These are phyloP conservation scores for Colletotrichum camelliae DNA, from an alignment of 2,329 filamentous ascomycete genomes.

Conservation along the genomic window DNA sequence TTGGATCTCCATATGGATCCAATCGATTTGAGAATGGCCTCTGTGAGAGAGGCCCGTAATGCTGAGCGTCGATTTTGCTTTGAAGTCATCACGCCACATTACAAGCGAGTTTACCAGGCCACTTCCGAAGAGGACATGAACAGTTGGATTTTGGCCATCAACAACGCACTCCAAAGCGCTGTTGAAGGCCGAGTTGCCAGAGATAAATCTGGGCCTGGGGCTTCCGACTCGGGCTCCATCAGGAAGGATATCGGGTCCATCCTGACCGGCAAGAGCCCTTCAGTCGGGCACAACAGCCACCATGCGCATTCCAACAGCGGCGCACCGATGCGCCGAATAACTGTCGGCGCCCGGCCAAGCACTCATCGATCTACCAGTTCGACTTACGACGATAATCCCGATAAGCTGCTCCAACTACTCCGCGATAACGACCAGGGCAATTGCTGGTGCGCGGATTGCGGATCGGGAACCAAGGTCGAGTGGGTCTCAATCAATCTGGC, in stretches of 20 bases:
- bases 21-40: slow-evolving; percentile 95
- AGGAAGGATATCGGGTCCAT: slow-evolving; percentile 91
- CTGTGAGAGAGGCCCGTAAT: slow-evolving; percentile 92
- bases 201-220: slow-evolving; percentile 50
- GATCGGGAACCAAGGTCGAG: slow-evolving; percentile 89
- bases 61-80: slow-evolving; percentile 96
- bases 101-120: slow-evolving; percentile 94
- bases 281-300: slow-evolving; percentile 61
- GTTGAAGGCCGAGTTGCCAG: slow-evolving; percentile 79
- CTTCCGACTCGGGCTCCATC: slow-evolving; percentile 60
- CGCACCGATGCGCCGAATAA: slow-evolving; percentile 82
- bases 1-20: slow-evolving; percentile 97
- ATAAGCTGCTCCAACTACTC: slow-evolving; percentile 84
- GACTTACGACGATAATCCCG: slow-evolving; percentile 80
- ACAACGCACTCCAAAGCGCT: slow-evolving; percentile 95
- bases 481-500: slow-evolving; percentile 99
- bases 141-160: slow-evolving; percentile 94
- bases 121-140: slow-evolving; percentile 98
- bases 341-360: slow-evolving; percentile 84
- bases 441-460: slow-evolving; percentile 92
- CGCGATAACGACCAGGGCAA: slow-evolving; percentile 93
- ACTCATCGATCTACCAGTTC: slow-evolving; percentile 73
- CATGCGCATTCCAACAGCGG: slow-evolving; percentile 50
- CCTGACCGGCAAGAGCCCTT: slow-evolving; percentile 88
- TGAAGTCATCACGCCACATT: slow-evolving; percentile 96